phyloP scores from a whole-genome alignment of 352 stramenopile species.

The Aphanomyces euteiches region DNA sequence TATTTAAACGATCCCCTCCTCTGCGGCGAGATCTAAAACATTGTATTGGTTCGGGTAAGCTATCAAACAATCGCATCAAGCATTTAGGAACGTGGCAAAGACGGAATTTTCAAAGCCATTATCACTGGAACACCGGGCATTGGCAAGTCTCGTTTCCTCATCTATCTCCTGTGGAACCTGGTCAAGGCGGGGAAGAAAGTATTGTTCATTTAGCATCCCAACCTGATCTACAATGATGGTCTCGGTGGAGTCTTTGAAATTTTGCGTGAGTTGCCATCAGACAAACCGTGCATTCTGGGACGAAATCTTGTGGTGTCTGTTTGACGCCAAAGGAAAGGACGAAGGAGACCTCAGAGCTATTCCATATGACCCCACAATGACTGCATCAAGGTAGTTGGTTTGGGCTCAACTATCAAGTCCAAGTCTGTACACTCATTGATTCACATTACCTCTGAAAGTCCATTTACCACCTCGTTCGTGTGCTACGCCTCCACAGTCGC shows the following conservation, averaged over 20 bases:
- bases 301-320: conserved; percentile 37
- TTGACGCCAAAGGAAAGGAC: conserved; percentile 28
- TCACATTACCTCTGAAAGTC: conserved; percentile 39
- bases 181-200: conserved; percentile 38
- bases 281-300: neutral
- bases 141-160: conserved; percentile 41
- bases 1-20: neutral
- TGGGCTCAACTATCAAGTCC: conserved; percentile 37
- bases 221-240: conserved; percentile 38
- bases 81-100: conserved; percentile 14
- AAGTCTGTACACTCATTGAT: conserved; percentile 40
- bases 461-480: conserved; percentile 35
- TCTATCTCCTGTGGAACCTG: conserved; percentile 43
- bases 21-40: neutral
- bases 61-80: conserved; percentile 5
- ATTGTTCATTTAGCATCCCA: conserved; percentile 29
- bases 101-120: conserved; percentile 18
- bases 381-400: conserved; percentile 36
- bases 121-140: conserved; percentile 37
- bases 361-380: conserved; percentile 31
- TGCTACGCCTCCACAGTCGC: conserved; percentile 39
- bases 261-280: neutral
- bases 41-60: neutral
- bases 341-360: conserved; percentile 26
- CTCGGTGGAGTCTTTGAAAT: conserved; percentile 12